Conservation (phyloP, 805 yeast species). For the Wickerhamomyces silvicola region DNA sequence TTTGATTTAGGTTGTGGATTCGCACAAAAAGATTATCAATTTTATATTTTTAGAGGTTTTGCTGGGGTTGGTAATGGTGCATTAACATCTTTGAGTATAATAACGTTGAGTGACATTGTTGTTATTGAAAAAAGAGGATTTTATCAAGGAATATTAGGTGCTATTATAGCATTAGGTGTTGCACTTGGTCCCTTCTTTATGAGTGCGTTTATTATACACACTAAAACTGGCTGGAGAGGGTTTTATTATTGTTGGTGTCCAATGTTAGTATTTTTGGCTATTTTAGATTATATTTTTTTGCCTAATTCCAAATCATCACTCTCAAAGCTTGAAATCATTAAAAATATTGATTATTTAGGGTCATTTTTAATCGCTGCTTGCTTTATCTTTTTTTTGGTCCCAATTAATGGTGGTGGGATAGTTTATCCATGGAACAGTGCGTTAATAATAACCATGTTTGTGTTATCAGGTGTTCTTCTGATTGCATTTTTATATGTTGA, state of each 20-base stretch:
- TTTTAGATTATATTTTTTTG: conserved; percentile 15
- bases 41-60: conserved; percentile 46
- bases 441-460: conserved; percentile 28
- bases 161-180: conserved; percentile 43
- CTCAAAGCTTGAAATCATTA: conserved; percentile 31
- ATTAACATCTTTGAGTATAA: conserved; percentile 43
- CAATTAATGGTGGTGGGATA: conserved; percentile 53
- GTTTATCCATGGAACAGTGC: conserved; percentile 42
- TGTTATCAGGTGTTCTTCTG: conserved; percentile 31
- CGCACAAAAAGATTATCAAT: conserved; percentile 40
- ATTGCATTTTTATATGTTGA: conserved; percentile 41
- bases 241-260: no score
- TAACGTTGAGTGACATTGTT: conserved; percentile 47
- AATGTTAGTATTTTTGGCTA: no score
- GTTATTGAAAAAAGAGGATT: conserved; percentile 48
- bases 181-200: conserved; percentile 37
- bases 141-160: conserved; percentile 49
- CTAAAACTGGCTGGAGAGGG: no score
- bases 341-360: conserved; percentile 48
- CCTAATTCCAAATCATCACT: conserved; percentile 26
- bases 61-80: conserved; percentile 56
- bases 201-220: conserved; percentile 29
- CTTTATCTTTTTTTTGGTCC: conserved; percentile 41
- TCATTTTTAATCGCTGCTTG: conserved; percentile 39
- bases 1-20: conserved; percentile 47